These are phyloP conservation scores for Leishmania major DNA, from an alignment of 208 protist genomes.

Conservation along the genomic window DNA sequence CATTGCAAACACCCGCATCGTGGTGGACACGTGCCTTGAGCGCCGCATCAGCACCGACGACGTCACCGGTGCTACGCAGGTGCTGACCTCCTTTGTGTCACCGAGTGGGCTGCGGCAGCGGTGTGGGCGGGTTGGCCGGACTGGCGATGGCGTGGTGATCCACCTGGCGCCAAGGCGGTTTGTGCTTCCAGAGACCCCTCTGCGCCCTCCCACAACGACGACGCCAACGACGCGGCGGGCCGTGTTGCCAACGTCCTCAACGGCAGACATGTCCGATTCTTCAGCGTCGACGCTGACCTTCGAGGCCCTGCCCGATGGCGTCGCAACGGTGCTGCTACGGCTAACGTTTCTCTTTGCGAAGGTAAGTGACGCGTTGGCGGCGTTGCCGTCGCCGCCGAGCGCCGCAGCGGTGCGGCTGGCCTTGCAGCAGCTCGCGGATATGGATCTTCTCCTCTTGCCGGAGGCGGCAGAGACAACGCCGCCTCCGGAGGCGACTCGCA, in stretches of 20 bases:
- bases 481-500: neutral
- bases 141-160: slow-evolving; percentile 68
- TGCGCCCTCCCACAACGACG: neutral
- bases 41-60: slow-evolving; percentile 49
- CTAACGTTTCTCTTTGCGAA: slow-evolving; percentile 55
- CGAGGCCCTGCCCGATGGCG: slow-evolving; percentile 39
- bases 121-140: slow-evolving; percentile 65
- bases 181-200: slow-evolving; percentile 2
- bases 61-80: slow-evolving; percentile 54
- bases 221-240: neutral
- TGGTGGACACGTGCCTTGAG: slow-evolving; percentile 73
- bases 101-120: slow-evolving; percentile 60
- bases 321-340: slow-evolving; percentile 53
- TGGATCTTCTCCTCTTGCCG: slow-evolving; percentile 43
- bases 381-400: slow-evolving; percentile 43
- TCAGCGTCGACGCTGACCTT: slow-evolving; percentile 11
- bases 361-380: slow-evolving; percentile 32
- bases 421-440: slow-evolving; percentile 52
- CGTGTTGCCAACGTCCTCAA: neutral
- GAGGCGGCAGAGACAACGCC: neutral
- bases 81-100: slow-evolving; percentile 42
- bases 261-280: neutral
- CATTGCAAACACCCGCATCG: slow-evolving; percentile 67
- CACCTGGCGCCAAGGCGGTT: slow-evolving; percentile 58
- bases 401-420: slow-evolving; percentile 30